Evolutionary conservation across 176 grass and related monocot genomes (phyloP), one percentile per base, ranked within the genome.

Genomic region (Alopecurus myosuroides): DNA sequence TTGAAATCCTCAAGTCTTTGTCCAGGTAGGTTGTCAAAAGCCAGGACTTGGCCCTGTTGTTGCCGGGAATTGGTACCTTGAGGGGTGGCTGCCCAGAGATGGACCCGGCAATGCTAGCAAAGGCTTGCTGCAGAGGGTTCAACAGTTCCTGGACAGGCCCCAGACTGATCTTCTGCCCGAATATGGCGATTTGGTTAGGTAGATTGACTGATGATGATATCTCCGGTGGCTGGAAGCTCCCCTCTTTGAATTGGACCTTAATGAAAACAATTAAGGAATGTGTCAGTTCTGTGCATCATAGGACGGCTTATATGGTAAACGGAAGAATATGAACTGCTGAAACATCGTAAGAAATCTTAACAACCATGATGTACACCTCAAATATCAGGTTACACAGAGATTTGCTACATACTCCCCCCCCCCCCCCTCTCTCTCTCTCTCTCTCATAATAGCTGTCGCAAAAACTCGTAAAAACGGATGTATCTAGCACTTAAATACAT

Each of bases 1-100:
- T 95, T 2, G 97, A 98, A 72, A 98, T 92, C 82, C 97, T 95
- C 11, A 98, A 81, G 56, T 98, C 93, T 69, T 92, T 85, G 66
- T 98, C 93, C 6, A 98, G 86, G 86, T 95, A 96, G 41, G 97
- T 98, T 22, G 88, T 98, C 91, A 98, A 64, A 77, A 98, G 97
- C 93, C 97, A 96, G 0, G 97, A 94, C 51, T 46, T 70, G 5
- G 68, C 88, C 71, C 86, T 82, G 79, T 90, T 92, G 85, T 92
- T 90, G 37, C 87, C 67, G 2, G 91, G 89, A 50, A 98, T 83
- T 0, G 88, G 81, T 48, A 95, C 40, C 88, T 94, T 95, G 5
- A 98, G 85, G 69, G 97, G 91, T 58, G 91, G 91, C 49, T 94
- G 93, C 60, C 93, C 93, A 78, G 97, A 96, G 82, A 98, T 86